These are phyloP conservation scores for Kickxella alabastrina DNA, from an alignment of 192 early-diverging fungal species.

Conservation along the genomic window DNA sequence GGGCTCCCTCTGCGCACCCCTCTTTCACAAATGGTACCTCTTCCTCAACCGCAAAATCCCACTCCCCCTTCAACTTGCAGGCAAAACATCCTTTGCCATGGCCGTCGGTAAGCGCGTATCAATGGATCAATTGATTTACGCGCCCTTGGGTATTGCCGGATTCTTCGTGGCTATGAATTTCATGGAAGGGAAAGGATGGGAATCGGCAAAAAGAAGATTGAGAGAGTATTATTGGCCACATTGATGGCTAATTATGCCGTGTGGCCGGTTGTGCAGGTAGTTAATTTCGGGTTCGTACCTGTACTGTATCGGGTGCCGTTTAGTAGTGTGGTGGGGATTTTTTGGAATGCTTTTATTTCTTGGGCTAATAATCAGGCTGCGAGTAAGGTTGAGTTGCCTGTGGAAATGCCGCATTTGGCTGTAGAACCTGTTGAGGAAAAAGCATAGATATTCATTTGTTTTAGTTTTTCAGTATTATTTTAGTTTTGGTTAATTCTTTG, in stretches of 20 bases:
- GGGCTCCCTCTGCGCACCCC: constrained; percentile 64
- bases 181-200: constrained; percentile 53
- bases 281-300: constrained; percentile 72
- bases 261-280: constrained; percentile 69
- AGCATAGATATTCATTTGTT: too few relatives aligned
- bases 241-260: constrained; percentile 67
- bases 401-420: constrained; percentile 28
- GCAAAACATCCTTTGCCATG: constrained; percentile 2
- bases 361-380: constrained; percentile 54
- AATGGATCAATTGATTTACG: constrained; percentile 63
- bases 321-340: constrained; percentile 65
- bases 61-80: constrained; percentile 10
- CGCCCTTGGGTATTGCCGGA: constrained; percentile 62
- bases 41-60: constrained; percentile 65
- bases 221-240: constrained; percentile 57
- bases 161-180: constrained; percentile 65
- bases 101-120: constrained; percentile 54
- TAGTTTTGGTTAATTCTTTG: too few relatives aligned
- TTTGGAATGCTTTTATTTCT: constrained; percentile 73
- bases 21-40: constrained; percentile 66
- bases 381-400: constrained; percentile 16
- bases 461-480: too few relatives aligned
- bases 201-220: constrained; percentile 58
- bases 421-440: background rate
- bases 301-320: constrained; percentile 65